These are phyloP conservation scores for Pinus albicaulis DNA, from an alignment of 75 land plant genomes.

Conservation along the genomic window DNA sequence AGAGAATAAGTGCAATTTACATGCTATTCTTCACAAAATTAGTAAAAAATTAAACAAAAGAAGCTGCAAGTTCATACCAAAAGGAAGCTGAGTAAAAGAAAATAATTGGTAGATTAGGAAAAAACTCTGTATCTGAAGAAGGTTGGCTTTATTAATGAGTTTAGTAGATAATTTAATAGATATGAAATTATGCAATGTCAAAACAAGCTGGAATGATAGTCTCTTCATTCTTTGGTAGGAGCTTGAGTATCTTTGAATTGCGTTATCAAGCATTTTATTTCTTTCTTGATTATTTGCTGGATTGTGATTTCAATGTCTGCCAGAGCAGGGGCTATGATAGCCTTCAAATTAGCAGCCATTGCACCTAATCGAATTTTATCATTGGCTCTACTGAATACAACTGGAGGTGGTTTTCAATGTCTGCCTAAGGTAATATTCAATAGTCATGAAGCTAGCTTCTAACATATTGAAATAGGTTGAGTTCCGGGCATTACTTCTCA, in stretches of 20 bases:
- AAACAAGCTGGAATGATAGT: neutral
- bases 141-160: neutral
- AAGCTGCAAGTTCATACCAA: neutral
- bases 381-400: conserved; percentile 81
- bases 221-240: neutral
- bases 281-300: neutral
- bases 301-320: conserved; percentile 3
- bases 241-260: neutral
- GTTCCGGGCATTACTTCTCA: neutral
- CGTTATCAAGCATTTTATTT: neutral
- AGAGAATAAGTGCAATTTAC: conserved; percentile 11
- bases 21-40: neutral
- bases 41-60: neutral
- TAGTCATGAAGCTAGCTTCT: no score
- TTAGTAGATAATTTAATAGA: neutral
- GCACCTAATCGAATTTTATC: conserved; percentile 77
- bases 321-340: conserved; percentile 88
- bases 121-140: neutral
- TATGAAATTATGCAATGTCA: neutral
- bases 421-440: conserved; percentile 77
- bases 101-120: neutral
- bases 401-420: conserved; percentile 95
- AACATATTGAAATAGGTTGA: neutral
- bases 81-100: neutral
- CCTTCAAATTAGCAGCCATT: conserved; percentile 86